These are phyloP conservation scores for Talaromyces sp. DNA, from an alignment of 2,329 filamentous ascomycete species.

Conservation along the genomic window DNA sequence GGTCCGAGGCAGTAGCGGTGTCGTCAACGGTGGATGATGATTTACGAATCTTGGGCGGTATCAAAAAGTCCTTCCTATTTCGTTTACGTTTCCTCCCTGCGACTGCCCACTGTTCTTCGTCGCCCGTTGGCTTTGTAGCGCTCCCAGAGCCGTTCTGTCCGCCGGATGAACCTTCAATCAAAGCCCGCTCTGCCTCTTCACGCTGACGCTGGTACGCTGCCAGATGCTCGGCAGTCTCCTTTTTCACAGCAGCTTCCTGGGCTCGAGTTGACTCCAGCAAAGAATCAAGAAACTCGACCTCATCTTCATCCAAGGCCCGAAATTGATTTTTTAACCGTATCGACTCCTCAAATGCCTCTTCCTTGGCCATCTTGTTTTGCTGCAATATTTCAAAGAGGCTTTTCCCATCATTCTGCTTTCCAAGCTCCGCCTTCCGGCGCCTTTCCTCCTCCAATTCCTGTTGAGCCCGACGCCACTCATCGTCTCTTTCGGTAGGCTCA, in stretches of 20 bases:
- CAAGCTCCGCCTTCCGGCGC: constrained; percentile 40
- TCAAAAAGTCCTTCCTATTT: constrained; percentile 38
- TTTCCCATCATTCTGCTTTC: constrained; percentile 51
- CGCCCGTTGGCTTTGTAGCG: constrained; percentile 23
- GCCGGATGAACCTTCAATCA: constrained; percentile 34
- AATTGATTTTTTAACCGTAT: constrained; percentile 49
- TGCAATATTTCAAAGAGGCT: constrained; percentile 47
- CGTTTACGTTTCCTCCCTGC: constrained; percentile 51
- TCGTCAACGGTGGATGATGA: constrained; percentile 26
- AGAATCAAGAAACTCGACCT: constrained; percentile 51
- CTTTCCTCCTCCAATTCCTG: constrained; percentile 45
- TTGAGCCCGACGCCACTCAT: constrained; percentile 41
- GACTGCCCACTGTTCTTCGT: constrained; percentile 47
- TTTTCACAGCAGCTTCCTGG: constrained; percentile 53
- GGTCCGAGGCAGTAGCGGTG: constrained; percentile 11
- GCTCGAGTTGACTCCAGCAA: constrained; percentile 53
- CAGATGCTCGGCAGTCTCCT: constrained; percentile 55
- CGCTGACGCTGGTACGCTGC: constrained; percentile 56
- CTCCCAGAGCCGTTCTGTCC: constrained; percentile 18
- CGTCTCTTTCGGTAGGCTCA: constrained; percentile 36
- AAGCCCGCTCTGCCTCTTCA: constrained; percentile 53
- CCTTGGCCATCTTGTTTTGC: constrained; percentile 49
- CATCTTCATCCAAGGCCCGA: constrained; percentile 48
- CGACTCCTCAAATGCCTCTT: constrained; percentile 50
- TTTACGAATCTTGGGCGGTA: constrained; percentile 42